Conservation (phyloP, 2,329 filamentous ascomycete genomes). For the Pseudopithomyces maydicus region DNA sequence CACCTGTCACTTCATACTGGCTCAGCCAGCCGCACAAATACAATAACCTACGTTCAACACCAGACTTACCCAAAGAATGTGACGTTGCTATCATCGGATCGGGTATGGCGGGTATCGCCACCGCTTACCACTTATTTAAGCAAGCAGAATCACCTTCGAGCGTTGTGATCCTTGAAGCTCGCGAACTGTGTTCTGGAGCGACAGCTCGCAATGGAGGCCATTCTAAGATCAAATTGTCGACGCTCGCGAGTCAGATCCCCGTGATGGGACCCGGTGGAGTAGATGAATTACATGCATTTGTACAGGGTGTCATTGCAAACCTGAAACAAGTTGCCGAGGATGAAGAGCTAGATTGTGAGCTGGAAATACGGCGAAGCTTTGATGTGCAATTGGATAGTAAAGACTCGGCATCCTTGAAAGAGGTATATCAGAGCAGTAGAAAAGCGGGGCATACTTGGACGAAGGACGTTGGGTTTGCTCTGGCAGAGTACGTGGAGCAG, state of each 20-base stretch:
- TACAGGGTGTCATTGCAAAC: slow-evolving; percentile 14
- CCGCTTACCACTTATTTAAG: slow-evolving; percentile 35
- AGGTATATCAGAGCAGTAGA: slow-evolving; percentile 11
- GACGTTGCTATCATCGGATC: slow-evolving; percentile 43
- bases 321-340: slow-evolving; percentile 21
- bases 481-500: slow-evolving; percentile 13
- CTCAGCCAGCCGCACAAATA: slow-evolving; percentile 36
- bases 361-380: slow-evolving; percentile 29
- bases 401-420: slow-evolving; percentile 12
- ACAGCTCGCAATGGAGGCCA: slow-evolving; percentile 46
- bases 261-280: slow-evolving; percentile 10
- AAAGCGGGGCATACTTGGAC: slow-evolving; percentile 22
- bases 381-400: slow-evolving; percentile 19
- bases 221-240: slow-evolving; percentile 53
- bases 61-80: slow-evolving; percentile 26
- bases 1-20: slow-evolving; percentile 45
- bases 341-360: slow-evolving; percentile 26
- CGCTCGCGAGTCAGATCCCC: slow-evolving; percentile 24
- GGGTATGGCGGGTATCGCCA: slow-evolving; percentile 40
- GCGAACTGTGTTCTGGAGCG: slow-evolving; percentile 27
- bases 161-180: slow-evolving; percentile 30
- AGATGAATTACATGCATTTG: slow-evolving; percentile 20
- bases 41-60: slow-evolving; percentile 33
- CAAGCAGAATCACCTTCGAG: slow-evolving; percentile 10
- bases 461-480: slow-evolving; percentile 15